A percentile compares a stretch with the other conserved stretches of the same genome.
These are phyloP conservation scores for Trifolium fragiferum DNA, from an alignment of 306 rosid genomes.

Conservation along the genomic window DNA sequence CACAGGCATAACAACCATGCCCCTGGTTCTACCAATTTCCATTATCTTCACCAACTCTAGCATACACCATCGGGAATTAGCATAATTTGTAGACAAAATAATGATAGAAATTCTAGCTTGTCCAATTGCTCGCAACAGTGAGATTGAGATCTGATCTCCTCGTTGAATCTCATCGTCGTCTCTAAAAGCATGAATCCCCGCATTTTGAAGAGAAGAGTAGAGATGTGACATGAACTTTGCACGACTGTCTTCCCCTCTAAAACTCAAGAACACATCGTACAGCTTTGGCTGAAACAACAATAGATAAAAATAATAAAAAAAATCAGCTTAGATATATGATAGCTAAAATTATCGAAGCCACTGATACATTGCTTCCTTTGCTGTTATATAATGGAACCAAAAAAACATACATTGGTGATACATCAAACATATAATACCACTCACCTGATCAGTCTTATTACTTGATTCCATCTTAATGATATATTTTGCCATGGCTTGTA, in stretches of 20 bases:
- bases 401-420: not conserved
- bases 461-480: not conserved
- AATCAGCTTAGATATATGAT: not conserved
- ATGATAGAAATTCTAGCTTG: slow-evolving; percentile 11
- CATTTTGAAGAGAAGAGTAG: not conserved
- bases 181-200: not conserved
- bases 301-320: not conserved
- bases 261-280: slow-evolving; percentile 26
- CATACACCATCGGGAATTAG: slow-evolving; percentile 38
- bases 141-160: not conserved
- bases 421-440: not conserved
- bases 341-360: not conserved
- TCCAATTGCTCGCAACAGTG: not conserved
- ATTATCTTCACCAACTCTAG: slow-evolving; percentile 20
- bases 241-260: slow-evolving; percentile 15
- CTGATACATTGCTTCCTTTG: not conserved
- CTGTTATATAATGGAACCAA: not conserved
- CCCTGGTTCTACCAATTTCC: not conserved
- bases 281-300: slow-evolving; percentile 1
- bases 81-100: slow-evolving; percentile 32
- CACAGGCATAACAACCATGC: not conserved
- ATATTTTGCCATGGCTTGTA: not conserved
- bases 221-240: not conserved
- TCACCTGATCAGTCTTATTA: slow-evolving; percentile 9
- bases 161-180: slow-evolving; percentile 5